Conservation (phyloP, 805 yeast genomes). For the Ogataea nakhonphanomensis region DNA sequence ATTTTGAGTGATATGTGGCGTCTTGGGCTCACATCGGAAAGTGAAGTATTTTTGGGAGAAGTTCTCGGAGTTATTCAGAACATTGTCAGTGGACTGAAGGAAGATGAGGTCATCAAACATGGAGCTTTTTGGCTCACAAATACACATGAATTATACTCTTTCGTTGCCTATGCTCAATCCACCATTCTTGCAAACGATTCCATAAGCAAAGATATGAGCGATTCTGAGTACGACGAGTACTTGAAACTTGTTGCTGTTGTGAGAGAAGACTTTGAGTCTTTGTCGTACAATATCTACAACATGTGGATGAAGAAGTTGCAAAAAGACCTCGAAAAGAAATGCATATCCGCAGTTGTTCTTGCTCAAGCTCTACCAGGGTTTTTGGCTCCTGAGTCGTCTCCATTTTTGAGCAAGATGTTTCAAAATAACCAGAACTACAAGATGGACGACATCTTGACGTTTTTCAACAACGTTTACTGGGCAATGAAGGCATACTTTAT, state of each 20-base stretch:
- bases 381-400: slow-evolving; percentile 76
- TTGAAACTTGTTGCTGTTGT: slow-evolving; percentile 85
- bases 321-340: slow-evolving; percentile 84
- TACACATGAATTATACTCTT: slow-evolving; percentile 91
- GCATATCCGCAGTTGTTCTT: slow-evolving; percentile 89
- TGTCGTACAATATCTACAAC: slow-evolving; percentile 90
- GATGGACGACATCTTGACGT: slow-evolving; percentile 91
- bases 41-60: slow-evolving; percentile 87
- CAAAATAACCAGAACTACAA: slow-evolving; percentile 67
- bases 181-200: slow-evolving; percentile 85
- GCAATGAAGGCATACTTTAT: slow-evolving; percentile 88
- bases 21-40: slow-evolving; percentile 85
- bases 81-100: slow-evolving; percentile 73
- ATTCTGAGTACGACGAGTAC: slow-evolving; percentile 86
- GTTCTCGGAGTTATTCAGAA: slow-evolving; percentile 84
- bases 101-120: slow-evolving; percentile 81
- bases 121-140: slow-evolving; percentile 98
- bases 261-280: slow-evolving; percentile 88
- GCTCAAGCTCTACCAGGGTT: slow-evolving; percentile 97
- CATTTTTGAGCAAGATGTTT: slow-evolving; percentile 81
- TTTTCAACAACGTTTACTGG: slow-evolving; percentile 88
- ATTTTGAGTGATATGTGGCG: slow-evolving; percentile 98
- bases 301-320: slow-evolving; percentile 97
- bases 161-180: slow-evolving; percentile 89
- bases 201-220: slow-evolving; percentile 79